These are phyloP conservation scores for Sarocladium strictum DNA, from an alignment of 2,329 filamentous ascomycete species.

Conservation along the genomic window DNA sequence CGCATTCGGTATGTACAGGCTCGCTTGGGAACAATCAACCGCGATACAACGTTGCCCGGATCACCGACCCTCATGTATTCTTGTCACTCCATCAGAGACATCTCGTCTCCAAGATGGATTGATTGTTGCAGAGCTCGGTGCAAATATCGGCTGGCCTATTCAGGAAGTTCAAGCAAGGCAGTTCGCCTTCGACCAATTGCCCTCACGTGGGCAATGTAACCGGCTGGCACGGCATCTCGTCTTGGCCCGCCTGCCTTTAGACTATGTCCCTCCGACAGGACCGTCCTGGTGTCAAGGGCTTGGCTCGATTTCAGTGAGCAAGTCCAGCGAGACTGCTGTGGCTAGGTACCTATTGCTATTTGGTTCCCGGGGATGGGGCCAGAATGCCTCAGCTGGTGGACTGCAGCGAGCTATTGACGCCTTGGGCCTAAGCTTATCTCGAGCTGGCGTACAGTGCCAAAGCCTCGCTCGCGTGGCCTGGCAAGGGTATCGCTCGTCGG, in stretches of 20 bases:
- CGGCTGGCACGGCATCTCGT: slow-evolving; percentile 4
- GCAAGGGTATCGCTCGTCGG: background rate
- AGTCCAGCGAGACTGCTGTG: too few species aligned
- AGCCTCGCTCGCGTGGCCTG: slow-evolving; percentile 2
- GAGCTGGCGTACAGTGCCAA: background rate
- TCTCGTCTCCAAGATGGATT: too few species aligned
- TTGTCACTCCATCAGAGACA: too few species aligned
- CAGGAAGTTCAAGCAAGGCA: too few species aligned
- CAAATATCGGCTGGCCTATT: too few species aligned
- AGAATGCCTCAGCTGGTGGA: slow-evolving; percentile 5
- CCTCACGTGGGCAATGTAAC: background rate
- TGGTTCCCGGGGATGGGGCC: too few species aligned
- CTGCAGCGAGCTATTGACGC: background rate
- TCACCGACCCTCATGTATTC: too few species aligned
- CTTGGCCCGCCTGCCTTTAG: background rate
- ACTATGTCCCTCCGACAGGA: background rate
- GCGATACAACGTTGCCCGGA: too few species aligned
- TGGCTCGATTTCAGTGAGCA: background rate
- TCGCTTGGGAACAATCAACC: background rate
- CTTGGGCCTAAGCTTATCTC: slow-evolving; percentile 7
- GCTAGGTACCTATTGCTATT: too few species aligned
- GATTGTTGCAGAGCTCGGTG: too few species aligned
- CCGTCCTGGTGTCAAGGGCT: background rate
- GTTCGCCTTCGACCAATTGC: background rate
- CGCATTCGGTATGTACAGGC: background rate